Evolutionary conservation across 2,329 filamentous ascomycete genomes (phyloP), one percentile per base, ranked within the genome.

Genomic region (Penicillium crustosum): DNA sequence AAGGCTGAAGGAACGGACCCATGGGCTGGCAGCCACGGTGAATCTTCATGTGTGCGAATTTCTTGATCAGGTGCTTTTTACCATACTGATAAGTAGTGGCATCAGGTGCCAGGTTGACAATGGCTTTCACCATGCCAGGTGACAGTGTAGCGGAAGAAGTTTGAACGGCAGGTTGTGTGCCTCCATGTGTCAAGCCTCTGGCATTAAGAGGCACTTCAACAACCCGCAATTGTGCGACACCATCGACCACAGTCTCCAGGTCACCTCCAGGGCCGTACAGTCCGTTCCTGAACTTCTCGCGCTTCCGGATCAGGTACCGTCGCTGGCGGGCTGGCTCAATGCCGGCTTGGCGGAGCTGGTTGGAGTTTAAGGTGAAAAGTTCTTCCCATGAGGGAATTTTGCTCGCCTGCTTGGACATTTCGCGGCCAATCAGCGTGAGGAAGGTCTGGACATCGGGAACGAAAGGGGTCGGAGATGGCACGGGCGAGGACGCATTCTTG

Each of bases 301-400:
- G 85, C 91, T 93, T 97, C 63, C 88, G 86, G 48, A 97, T 79
- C 17, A 99, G 83, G 72, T 97, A 99, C 57, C 88, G 83, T 61
- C 94, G 85, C 64, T 86, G 85, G 44, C 93, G 88, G 19, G 93
- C 84, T 15, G 92, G 91, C 73, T 97, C 93, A 61, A 97, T 83
- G 55, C 94, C 93, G 19, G 94, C 82, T 67, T 93, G 88, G 64
- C 87, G 86, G 64, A 99, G 82, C 76, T 97, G 87, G 44, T 82
- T 75, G 19, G 90, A 91, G 23, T 86, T 87, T 63, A 94, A 82
- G 45, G 87, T 87, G 82, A 97, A 97, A 45, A 99, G 86, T 6
- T 90, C 85, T 53, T 94, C 89, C 94, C 94, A 97, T 12, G 89
- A 88, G 2, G 90, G 86, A 68, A 99, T 91, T 76, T 97, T 97